Conservation (phyloP, 306 rosid species). For the Cucurbita argyrosperma region DNA sequence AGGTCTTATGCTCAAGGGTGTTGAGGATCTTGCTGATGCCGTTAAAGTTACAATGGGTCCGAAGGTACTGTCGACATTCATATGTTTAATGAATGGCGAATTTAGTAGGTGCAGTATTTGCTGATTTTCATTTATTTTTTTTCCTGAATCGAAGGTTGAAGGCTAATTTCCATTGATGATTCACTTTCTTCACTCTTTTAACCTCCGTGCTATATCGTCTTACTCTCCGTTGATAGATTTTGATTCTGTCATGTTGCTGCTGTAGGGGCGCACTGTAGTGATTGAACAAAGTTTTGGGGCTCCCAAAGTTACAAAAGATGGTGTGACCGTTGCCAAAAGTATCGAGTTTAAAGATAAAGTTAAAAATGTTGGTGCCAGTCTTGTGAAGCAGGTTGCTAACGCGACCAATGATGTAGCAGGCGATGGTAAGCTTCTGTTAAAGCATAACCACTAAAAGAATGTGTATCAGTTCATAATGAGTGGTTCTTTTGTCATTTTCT, state of each 20-base stretch:
- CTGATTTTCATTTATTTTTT: not conserved
- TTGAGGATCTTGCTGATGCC: constrained; percentile 89
- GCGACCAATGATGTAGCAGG: constrained; percentile 91
- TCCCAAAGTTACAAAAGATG: constrained; percentile 92
- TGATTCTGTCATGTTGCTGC: constrained; percentile 3
- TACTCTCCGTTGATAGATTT: not conserved
- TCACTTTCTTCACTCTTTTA: not conserved
- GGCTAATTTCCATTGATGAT: not conserved
- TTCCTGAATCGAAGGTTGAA: not conserved
- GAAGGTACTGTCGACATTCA: constrained; percentile 29
- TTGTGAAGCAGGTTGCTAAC: constrained; percentile 95
- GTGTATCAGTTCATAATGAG: not conserved
- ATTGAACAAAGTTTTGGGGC: constrained; percentile 88
- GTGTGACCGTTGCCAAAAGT: constrained; percentile 92
- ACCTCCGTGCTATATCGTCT: not conserved
- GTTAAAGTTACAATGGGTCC: constrained; percentile 98
- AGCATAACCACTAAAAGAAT: not conserved
- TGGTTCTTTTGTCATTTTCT: not conserved
- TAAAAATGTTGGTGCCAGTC: constrained; percentile 88
- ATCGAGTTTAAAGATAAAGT: constrained; percentile 78
- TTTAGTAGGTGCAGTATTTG: not conserved
- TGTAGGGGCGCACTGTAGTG: constrained; percentile 81
- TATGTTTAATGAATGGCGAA: not conserved
- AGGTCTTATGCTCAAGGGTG: constrained; percentile 85
- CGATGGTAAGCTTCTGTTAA: constrained; percentile 47